These are phyloP conservation scores for Trichoderma guizhouense DNA, from an alignment of 2,329 filamentous ascomycete species.

Conservation along the genomic window DNA sequence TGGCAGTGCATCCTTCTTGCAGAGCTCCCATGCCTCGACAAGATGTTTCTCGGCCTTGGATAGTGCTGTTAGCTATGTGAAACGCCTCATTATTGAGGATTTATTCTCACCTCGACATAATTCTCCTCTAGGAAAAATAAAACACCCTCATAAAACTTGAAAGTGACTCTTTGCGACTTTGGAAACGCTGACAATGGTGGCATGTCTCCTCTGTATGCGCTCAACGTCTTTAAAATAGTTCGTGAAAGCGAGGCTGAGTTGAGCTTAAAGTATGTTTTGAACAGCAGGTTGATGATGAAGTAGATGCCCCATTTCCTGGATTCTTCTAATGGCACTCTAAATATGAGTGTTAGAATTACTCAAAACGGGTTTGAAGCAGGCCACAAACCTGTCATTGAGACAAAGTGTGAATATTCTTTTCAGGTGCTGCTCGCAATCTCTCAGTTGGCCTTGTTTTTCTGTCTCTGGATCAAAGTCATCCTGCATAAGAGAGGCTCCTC, in stretches of 20 bases:
- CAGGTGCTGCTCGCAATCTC: conserved; percentile 85
- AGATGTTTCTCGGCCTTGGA: conserved; percentile 73
- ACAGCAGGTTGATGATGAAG: conserved; percentile 87
- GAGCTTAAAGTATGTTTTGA: conserved; percentile 98
- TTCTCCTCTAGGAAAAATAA: conserved; percentile 94
- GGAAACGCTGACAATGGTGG: conserved; percentile 77
- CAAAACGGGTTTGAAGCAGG: not conserved
- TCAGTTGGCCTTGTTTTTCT: conserved; percentile 78
- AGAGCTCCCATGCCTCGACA: conserved; percentile 76
- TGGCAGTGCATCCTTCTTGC: conserved; percentile 65
- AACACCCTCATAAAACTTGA: conserved; percentile 93
- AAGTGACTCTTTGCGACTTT: conserved; percentile 87
- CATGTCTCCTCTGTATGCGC: conserved; percentile 75
- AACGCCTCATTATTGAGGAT: not conserved
- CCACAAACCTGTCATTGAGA: conserved; percentile 74
- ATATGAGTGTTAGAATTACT: not conserved
- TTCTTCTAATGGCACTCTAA: conserved; percentile 74
- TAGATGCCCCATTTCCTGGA: conserved; percentile 98
- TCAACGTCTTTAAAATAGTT: conserved; percentile 80
- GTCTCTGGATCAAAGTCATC: conserved; percentile 78
- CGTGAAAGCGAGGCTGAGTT: conserved; percentile 87
- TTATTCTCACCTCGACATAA: conserved; percentile 62
- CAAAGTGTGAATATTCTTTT: conserved; percentile 92
- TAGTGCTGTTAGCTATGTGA: not conserved
- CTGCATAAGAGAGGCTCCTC: conserved; percentile 52